These are phyloP conservation scores for Sclerotinia minor DNA, from an alignment of 2,329 filamentous ascomycete genomes.

Conservation along the genomic window DNA sequence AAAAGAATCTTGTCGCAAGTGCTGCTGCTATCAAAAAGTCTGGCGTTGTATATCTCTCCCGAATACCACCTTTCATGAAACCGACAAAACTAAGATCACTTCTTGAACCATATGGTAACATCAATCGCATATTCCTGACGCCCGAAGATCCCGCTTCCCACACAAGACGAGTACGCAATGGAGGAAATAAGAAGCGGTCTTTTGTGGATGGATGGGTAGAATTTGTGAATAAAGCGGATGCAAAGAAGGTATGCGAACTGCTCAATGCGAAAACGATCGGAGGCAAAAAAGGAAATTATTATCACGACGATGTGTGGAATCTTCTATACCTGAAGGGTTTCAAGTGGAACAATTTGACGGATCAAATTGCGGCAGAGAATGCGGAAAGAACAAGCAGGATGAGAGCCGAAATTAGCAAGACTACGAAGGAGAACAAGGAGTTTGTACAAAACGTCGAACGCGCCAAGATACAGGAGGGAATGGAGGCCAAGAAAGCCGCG, in stretches of 20 bases:
- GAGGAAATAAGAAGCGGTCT: constrained; percentile 81
- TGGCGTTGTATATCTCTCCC: constrained; percentile 80
- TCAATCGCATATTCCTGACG: constrained; percentile 77
- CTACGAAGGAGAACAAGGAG: constrained; percentile 76
- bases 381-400: constrained; percentile 75
- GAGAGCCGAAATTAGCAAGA: constrained; percentile 74
- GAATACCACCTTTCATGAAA: constrained; percentile 87
- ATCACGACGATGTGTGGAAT: constrained; percentile 86
- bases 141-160: constrained; percentile 71
- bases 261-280: constrained; percentile 78
- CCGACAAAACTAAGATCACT: constrained; percentile 74
- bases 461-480: constrained; percentile 76
- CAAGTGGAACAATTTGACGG: constrained; percentile 74
- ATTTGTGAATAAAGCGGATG: constrained; percentile 72
- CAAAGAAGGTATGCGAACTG: constrained; percentile 72
- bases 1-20: constrained; percentile 67
- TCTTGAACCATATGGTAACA: constrained; percentile 70
- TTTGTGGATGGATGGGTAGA: constrained; percentile 88
- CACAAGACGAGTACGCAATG: constrained; percentile 64
- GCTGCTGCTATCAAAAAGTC: constrained; percentile 68
- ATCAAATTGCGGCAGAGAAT: constrained; percentile 79
- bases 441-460: constrained; percentile 78
- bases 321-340: constrained; percentile 79
- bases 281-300: constrained; percentile 80
- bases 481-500: constrained; percentile 60